A percentile compares a stretch with the other conserved stretches of the same genome.
These are phyloP conservation scores for Nadsonia starkeyi-henricii DNA, from an alignment of 1,139 yeast species.

Conservation along the genomic window DNA sequence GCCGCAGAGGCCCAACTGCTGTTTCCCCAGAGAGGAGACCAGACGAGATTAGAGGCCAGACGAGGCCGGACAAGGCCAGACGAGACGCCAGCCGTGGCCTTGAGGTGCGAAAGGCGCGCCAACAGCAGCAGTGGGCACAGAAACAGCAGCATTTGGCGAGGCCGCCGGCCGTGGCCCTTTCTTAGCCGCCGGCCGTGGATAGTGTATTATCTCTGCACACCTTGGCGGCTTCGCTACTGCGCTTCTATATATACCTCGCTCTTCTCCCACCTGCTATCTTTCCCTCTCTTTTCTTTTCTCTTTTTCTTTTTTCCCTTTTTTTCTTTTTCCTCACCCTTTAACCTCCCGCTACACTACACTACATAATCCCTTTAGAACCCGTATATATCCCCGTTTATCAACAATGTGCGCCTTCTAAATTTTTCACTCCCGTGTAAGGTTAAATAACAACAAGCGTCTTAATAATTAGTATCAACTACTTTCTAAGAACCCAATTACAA, in stretches of 20 bases:
- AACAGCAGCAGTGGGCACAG: no score
- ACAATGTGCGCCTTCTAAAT: conserved; percentile 12
- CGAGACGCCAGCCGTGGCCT: no score
- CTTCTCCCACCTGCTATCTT: conserved; percentile 1
- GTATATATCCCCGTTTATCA: conserved; percentile 6
- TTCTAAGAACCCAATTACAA: conserved; percentile 6
- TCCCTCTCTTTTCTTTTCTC: conserved; percentile 4
- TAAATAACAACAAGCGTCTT: conserved; percentile 7
- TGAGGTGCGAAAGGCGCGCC: no score
- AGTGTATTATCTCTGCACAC: no score
- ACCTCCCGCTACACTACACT: conserved; percentile 2
- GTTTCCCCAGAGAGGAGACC: no score
- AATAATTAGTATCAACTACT: conserved; percentile 5
- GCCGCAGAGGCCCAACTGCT: no score
- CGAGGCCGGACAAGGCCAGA: no score
- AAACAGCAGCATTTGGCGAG: no score
- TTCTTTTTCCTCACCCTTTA: conserved; percentile 2
- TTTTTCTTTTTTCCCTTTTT: conserved; percentile 4
- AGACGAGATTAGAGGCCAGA: no score
- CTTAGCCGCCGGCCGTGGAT: no score
- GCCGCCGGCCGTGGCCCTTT: no score
- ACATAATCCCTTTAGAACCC: conserved; percentile 1
- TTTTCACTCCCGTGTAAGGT: conserved; percentile 6
- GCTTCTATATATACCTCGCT: conserved; percentile 4
- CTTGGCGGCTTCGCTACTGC: no score